phyloP scores from a whole-genome alignment of 257 asterid genomes.

The Thymus quinquecostatus region DNA sequence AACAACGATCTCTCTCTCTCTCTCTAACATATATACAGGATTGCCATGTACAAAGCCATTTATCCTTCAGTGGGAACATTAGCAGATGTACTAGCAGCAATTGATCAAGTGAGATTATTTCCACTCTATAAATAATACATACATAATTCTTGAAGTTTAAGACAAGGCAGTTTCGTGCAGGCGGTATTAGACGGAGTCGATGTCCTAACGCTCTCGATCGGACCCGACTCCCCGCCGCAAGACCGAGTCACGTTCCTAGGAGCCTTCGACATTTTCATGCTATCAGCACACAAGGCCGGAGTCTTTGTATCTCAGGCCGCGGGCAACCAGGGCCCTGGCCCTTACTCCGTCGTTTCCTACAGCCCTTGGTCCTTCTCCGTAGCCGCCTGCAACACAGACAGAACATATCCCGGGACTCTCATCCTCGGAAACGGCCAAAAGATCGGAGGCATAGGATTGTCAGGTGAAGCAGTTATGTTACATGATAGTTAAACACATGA shows the following conservation, averaged over 20 bases:
- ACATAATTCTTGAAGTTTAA: neutral
- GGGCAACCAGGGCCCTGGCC: conserved; percentile 87
- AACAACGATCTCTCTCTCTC: too few species aligned
- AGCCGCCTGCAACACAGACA: conserved; percentile 74
- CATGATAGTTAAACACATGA: neutral
- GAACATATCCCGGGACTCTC: conserved; percentile 79
- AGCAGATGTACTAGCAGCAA: conserved; percentile 89
- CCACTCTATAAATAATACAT: neutral
- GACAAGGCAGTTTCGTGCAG: conserved; percentile 44
- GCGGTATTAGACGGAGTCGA: conserved; percentile 89
- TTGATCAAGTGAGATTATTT: conserved; percentile 72
- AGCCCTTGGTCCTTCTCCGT: conserved; percentile 89
- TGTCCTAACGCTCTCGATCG: conserved; percentile 73
- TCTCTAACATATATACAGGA: conserved; percentile 43
- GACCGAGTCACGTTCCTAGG: conserved; percentile 73
- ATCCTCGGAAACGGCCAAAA: conserved; percentile 70
- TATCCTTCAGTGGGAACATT: conserved; percentile 81
- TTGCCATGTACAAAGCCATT: conserved; percentile 90
- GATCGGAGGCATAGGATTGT: conserved; percentile 75
- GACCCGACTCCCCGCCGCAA: conserved; percentile 83
- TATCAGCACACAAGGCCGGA: conserved; percentile 85
- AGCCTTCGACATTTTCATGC: conserved; percentile 78
- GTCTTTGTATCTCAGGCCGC: conserved; percentile 77
- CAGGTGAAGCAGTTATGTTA: conserved; percentile 46
- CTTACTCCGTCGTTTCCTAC: conserved; percentile 74